phyloP scores from a whole-genome alignment of 352 stramenopile genomes.

The Globisporangium uncinulatum region DNA sequence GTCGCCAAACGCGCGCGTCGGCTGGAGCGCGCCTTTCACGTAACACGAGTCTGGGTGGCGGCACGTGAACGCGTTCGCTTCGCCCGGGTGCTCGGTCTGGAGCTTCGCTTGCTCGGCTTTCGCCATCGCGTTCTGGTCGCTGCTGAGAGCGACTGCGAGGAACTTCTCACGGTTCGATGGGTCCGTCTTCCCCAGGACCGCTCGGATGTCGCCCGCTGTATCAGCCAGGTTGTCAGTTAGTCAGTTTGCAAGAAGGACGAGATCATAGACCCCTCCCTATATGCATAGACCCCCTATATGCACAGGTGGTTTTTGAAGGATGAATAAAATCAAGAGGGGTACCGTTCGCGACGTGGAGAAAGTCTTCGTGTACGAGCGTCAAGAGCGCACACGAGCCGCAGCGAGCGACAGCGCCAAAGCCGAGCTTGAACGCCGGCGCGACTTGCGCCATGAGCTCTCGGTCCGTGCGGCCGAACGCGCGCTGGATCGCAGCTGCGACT shows the following conservation, averaged over 20 bases:
- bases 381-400: conserved; percentile 87
- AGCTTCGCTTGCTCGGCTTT: conserved; percentile 86
- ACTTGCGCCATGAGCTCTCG: conserved; percentile 81
- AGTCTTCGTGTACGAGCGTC: conserved; percentile 66
- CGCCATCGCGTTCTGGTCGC: conserved; percentile 92
- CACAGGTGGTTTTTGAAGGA: background rate
- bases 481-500: conserved; percentile 64
- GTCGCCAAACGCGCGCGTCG: conserved; percentile 88
- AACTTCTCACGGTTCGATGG: conserved; percentile 31
- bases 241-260: background rate
- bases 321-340: background rate
- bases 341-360: conserved; percentile 84
- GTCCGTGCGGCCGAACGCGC: conserved; percentile 85
- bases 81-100: conserved; percentile 74
- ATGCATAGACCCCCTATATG: background rate
- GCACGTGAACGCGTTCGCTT: conserved; percentile 89
- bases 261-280: too few species aligned
- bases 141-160: conserved; percentile 70
- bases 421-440: conserved; percentile 82
- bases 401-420: conserved; percentile 85
- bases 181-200: conserved; percentile 56
- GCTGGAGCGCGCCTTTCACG: conserved; percentile 89
- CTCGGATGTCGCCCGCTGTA: conserved; percentile 71
- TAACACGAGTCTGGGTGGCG: conserved; percentile 91
- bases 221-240: background rate